A percentile compares a stretch with the other conserved stretches of the same genome.
phyloP scores from a whole-genome alignment of 2,329 filamentous ascomycete species.

The Paracoccidioides brasiliensis region DNA sequence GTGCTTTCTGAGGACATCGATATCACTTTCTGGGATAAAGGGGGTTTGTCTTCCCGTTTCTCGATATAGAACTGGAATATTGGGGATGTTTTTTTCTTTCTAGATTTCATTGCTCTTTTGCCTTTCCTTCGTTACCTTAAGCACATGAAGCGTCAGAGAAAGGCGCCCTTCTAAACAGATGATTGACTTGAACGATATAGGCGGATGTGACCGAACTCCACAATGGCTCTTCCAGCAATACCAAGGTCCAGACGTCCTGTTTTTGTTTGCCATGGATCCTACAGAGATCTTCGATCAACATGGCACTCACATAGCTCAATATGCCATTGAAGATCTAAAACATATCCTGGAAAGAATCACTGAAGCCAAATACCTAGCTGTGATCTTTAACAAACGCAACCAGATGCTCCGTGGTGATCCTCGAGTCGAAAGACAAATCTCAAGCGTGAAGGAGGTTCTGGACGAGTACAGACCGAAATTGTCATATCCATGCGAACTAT shows the following conservation, averaged over 20 bases:
- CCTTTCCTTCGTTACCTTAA: neutral
- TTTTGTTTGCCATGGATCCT: neutral
- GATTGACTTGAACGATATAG: neutral
- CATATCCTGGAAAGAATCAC: neutral
- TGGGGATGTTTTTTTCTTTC: neutral
- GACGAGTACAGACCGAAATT: neutral
- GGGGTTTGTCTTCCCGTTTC: neutral
- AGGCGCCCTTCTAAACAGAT: neutral
- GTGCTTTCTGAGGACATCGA: neutral
- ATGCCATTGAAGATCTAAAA: slow-evolving; percentile 1
- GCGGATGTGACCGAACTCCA: neutral
- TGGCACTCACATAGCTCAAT: neutral
- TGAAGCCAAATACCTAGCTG: neutral
- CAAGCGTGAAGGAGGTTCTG: neutral
- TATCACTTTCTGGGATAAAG: slow-evolving; percentile 1
- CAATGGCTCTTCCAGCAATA: neutral
- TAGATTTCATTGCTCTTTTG: neutral
- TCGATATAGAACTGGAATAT: neutral
- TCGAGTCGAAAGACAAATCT: neutral
- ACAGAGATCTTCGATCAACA: neutral
- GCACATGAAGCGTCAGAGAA: neutral
- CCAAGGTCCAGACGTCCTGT: neutral
- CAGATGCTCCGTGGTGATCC: neutral
- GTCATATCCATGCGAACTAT: slow-evolving; percentile 3
- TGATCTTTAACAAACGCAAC: slow-evolving; percentile 4